Percentiles rank a stretch among this genome's conserved stretches.
Evolutionary conservation across 805 yeast genomes (phyloP).

Genomic region (Komagataella ulmi): DNA sequence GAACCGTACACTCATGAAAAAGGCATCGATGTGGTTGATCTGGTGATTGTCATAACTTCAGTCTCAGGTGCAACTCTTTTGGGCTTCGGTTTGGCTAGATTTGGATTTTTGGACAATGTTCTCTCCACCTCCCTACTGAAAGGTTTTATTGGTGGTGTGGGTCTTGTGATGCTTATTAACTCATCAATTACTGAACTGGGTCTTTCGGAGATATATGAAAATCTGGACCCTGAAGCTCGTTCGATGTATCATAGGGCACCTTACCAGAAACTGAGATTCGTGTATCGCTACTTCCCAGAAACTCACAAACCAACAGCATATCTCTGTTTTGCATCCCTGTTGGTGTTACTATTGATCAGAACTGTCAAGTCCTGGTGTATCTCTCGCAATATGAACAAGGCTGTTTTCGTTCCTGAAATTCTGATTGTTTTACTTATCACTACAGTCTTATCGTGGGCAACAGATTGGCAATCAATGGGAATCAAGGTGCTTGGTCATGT

Average conservation of each 20-base stretch:
- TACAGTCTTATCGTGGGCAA: constrained; percentile 29
- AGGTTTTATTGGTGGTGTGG: constrained; percentile 82
- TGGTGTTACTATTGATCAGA: constrained; percentile 26
- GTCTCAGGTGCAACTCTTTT: constrained; percentile 63
- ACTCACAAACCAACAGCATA: constrained; percentile 46
- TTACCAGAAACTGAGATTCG: constrained; percentile 48
- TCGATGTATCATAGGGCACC: constrained; percentile 52
- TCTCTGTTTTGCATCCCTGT: constrained; percentile 42
- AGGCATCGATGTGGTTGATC: constrained; percentile 30
- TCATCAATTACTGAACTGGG: constrained; percentile 67
- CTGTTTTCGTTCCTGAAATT: constrained; percentile 75
- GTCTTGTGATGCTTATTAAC: constrained; percentile 69
- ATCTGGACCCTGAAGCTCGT: constrained; percentile 23
- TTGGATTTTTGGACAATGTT: constrained; percentile 77
- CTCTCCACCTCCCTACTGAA: constrained; percentile 63
- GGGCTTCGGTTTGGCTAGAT: constrained; percentile 65
- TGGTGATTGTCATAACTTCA: constrained; percentile 58
- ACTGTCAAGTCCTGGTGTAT: constrained; percentile 25
- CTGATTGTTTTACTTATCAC: constrained; percentile 55
- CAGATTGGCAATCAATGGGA: constrained; percentile 29
- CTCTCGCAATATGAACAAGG: constrained; percentile 20
- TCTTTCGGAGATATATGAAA: constrained; percentile 29
- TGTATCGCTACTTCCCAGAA: constrained; percentile 31
- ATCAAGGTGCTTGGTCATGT: constrained; percentile 64
- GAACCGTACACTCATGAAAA: constrained; percentile 36